A percentile compares a stretch with the other conserved stretches of the same genome.
These are phyloP conservation scores for Myxozyma mucilagina DNA, from an alignment of 805 yeast species.

Conservation along the genomic window DNA sequence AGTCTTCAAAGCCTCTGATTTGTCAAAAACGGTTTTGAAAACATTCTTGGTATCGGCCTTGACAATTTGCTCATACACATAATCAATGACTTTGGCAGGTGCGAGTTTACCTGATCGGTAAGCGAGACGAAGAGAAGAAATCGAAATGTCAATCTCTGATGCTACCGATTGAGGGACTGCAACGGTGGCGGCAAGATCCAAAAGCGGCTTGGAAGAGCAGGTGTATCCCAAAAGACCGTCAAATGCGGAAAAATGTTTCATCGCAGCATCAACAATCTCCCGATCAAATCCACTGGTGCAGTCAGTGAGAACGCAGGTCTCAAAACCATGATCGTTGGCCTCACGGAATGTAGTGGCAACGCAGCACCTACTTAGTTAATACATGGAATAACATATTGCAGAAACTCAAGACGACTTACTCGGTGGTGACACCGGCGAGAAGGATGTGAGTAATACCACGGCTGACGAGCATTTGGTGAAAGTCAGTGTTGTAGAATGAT, in stretches of 20 bases:
- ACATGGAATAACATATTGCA: background rate
- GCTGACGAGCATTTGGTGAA: slow-evolving; percentile 37
- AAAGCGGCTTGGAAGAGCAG: slow-evolving; percentile 28
- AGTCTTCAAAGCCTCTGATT: slow-evolving; percentile 15
- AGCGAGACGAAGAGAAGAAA: slow-evolving; percentile 18
- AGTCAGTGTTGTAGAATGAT: slow-evolving; percentile 41
- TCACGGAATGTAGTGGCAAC: slow-evolving; percentile 42
- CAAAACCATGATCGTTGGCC: slow-evolving; percentile 42
- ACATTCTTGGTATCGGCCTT: slow-evolving; percentile 1
- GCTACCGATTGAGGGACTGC: background rate
- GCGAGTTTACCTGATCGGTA: slow-evolving; percentile 18
- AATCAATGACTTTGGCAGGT: slow-evolving; percentile 16
- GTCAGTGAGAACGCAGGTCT: slow-evolving; percentile 36
- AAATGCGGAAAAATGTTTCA: slow-evolving; percentile 33
- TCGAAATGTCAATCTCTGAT: slow-evolving; percentile 13
- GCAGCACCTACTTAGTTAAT: slow-evolving; percentile 34
- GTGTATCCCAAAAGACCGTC: slow-evolving; percentile 37
- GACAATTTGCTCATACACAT: slow-evolving; percentile 13
- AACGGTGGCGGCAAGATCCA: slow-evolving; percentile 28
- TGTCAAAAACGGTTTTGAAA: slow-evolving; percentile 18
- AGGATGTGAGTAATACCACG: slow-evolving; percentile 39
- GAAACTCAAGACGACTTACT: slow-evolving; percentile 13
- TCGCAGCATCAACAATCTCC: slow-evolving; percentile 29
- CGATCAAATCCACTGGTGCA: slow-evolving; percentile 37
- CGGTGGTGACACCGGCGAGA: slow-evolving; percentile 42